Evolutionary conservation across 2,329 filamentous ascomycete species (phyloP).

Genomic region (Aspergillus oerlinghausenensis): DNA sequence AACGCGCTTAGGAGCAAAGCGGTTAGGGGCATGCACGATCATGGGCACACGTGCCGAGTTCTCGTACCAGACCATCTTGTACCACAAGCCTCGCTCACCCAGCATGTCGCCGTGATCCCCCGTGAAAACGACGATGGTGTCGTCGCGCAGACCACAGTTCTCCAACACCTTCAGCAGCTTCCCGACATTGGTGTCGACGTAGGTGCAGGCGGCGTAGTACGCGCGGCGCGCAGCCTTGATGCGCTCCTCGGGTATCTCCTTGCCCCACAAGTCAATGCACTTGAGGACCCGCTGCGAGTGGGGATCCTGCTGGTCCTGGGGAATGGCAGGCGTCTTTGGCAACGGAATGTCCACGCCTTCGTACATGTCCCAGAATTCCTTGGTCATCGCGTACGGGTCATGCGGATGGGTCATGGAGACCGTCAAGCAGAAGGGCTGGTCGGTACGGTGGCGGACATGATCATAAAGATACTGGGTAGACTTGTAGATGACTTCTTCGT

Average conservation of each 20-base stretch:
- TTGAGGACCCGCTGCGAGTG: conserved; percentile 84
- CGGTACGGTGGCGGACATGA: conserved; percentile 73
- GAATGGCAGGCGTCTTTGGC: conserved; percentile 66
- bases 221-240: conserved; percentile 80
- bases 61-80: conserved; percentile 98
- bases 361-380: conserved; percentile 91
- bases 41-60: conserved; percentile 84
- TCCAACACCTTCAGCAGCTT: conserved; percentile 73
- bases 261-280: conserved; percentile 80
- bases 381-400: conserved; percentile 89
- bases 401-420: conserved; percentile 92
- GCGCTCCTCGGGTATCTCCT: conserved; percentile 78
- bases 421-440: conserved; percentile 80
- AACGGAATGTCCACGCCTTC: conserved; percentile 82
- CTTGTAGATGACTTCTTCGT: conserved; percentile 93
- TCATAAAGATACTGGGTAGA: conserved; percentile 87
- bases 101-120: conserved; percentile 97
- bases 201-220: conserved; percentile 90
- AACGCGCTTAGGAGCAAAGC: conserved; percentile 71
- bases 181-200: conserved; percentile 89
- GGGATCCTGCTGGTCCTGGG: conserved; percentile 75
- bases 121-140: conserved; percentile 89
- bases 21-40: conserved; percentile 73
- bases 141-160: conserved; percentile 71
- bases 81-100: conserved; percentile 84